Conservation (phyloP, 805 yeast genomes). For the Candida oleophila region DNA sequence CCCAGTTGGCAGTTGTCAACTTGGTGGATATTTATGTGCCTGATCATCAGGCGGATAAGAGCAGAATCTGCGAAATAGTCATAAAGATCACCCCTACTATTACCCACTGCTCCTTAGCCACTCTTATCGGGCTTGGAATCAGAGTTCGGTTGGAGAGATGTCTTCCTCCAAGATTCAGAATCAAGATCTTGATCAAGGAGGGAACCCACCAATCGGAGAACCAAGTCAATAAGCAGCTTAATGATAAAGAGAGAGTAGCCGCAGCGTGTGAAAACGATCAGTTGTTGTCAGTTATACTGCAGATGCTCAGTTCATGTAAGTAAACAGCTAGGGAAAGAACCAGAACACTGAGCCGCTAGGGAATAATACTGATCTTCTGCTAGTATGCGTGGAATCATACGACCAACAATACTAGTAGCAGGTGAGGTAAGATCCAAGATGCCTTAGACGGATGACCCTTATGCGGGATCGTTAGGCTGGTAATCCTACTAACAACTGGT, state of each 20-base stretch:
- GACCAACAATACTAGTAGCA: too few species aligned
- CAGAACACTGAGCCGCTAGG: too few species aligned
- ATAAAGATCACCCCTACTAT: constrained; percentile 95
- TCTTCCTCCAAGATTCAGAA: constrained; percentile 80
- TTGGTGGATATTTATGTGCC: constrained; percentile 72
- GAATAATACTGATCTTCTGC: background rate
- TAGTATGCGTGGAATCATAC: background rate
- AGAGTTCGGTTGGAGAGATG: constrained; percentile 88
- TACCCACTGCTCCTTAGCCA: constrained; percentile 95
- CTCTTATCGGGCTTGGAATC: constrained; percentile 92
- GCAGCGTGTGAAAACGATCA: constrained; percentile 99
- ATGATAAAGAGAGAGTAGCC: constrained; percentile 96
- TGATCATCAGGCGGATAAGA: constrained; percentile 21
- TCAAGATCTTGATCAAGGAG: constrained; percentile 75
- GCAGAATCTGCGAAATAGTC: constrained; percentile 64
- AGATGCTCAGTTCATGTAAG: constrained; percentile 83
- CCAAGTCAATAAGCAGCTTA: constrained; percentile 94
- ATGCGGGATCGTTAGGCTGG: too few species aligned
- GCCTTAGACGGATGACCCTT: too few species aligned
- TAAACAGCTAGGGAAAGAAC: too few species aligned
- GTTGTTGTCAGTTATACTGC: constrained; percentile 81
- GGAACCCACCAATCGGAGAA: constrained; percentile 95
- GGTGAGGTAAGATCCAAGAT: too few species aligned
- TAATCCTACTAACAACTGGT: too few species aligned
- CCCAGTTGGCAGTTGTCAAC: constrained; percentile 92